Evolutionary conservation across 306 rosid species (phyloP).

Genomic region (Spatholobus suberectus): DNA sequence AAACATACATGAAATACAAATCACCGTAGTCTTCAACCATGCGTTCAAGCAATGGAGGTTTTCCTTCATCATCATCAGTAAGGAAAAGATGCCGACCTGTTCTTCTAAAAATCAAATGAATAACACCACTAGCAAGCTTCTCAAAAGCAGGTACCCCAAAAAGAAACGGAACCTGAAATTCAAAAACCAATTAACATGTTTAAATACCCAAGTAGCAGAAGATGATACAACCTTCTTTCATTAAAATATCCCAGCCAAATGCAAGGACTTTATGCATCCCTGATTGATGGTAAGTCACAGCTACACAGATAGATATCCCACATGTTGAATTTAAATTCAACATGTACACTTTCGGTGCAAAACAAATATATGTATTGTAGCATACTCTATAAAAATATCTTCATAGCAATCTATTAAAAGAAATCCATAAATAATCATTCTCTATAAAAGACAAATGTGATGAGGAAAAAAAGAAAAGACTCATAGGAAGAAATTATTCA

Average conservation of each 20-base stretch:
- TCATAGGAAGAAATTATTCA: neutral
- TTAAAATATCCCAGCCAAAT: slow-evolving; percentile 27
- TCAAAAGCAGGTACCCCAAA: slow-evolving; percentile 89
- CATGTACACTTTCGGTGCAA: slow-evolving; percentile 18
- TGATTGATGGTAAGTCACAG: slow-evolving; percentile 11
- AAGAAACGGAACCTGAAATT: slow-evolving; percentile 93
- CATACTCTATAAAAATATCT: slow-evolving; percentile 23
- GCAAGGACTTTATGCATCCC: slow-evolving; percentile 9
- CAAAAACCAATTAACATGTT: slow-evolving; percentile 26
- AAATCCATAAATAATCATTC: slow-evolving; percentile 12
- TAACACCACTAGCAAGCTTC: slow-evolving; percentile 74
- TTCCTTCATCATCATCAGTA: slow-evolving; percentile 79
- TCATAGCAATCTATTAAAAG: neutral
- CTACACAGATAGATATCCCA: neutral
- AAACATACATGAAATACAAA: slow-evolving; percentile 79
- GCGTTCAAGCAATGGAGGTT: slow-evolving; percentile 90
- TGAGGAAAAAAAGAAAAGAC: neutral
- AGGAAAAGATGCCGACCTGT: slow-evolving; percentile 98
- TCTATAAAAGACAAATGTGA: neutral
- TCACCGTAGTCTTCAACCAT: slow-evolving; percentile 77
- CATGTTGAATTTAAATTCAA: slow-evolving; percentile 6
- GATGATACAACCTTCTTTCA: neutral
- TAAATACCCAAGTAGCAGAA: slow-evolving; percentile 1
- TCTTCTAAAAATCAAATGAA: slow-evolving; percentile 94
- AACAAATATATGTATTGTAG: slow-evolving; percentile 6